Evolutionary conservation across 805 yeast species (phyloP).

Genomic region (Phaffomyces thermotolerans): DNA sequence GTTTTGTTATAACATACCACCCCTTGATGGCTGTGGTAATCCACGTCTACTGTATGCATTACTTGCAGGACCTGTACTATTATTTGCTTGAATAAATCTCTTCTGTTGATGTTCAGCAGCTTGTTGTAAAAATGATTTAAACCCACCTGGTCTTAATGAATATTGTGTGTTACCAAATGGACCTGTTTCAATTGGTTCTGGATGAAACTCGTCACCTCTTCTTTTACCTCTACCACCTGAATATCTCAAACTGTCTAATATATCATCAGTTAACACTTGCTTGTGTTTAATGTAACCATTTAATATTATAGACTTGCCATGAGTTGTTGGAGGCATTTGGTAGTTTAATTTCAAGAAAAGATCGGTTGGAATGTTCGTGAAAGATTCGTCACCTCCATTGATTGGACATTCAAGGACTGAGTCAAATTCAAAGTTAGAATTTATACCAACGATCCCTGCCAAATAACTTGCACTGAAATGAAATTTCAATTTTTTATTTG

Average conservation of each 20-base stretch:
- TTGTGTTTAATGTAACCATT: constrained; percentile 67
- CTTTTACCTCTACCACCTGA: constrained; percentile 33
- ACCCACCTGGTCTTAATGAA: constrained; percentile 45
- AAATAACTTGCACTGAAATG: constrained; percentile 46
- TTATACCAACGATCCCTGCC: constrained; percentile 46
- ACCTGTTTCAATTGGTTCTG: constrained; percentile 37
- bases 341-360: constrained; percentile 42
- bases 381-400: constrained; percentile 22
- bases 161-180: constrained; percentile 41
- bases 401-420: constrained; percentile 30
- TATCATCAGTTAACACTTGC: constrained; percentile 58
- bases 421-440: constrained; percentile 26
- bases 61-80: too few species aligned
- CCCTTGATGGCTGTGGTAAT: constrained; percentile 19
- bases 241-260: constrained; percentile 52
- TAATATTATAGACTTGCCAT: constrained; percentile 75
- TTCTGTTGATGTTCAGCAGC: constrained; percentile 11
- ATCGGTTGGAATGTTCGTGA: constrained; percentile 35
- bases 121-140: constrained; percentile 32
- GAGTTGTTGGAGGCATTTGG: constrained; percentile 47
- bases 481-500: constrained; percentile 28
- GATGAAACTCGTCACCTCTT: constrained; percentile 19
- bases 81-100: constrained; percentile 3
- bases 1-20: constrained; percentile 19
- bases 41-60: too few species aligned